Base-by-base conservation (phyloP, 192 early-diverging fungal species). In the Coemansia sp. region DNA sequence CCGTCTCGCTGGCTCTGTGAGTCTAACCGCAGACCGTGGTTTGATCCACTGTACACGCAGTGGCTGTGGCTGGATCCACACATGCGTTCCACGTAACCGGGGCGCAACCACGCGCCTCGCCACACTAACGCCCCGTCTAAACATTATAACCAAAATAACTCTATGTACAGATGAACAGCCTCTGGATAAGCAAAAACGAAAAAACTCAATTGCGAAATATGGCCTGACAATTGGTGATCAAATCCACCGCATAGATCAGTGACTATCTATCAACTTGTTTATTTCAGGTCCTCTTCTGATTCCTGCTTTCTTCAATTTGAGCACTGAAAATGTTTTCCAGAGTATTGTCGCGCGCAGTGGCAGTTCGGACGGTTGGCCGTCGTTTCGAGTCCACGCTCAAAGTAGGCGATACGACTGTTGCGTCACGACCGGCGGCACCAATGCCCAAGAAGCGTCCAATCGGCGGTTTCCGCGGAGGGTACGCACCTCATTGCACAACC, bases 381-480 rank as follows among this genome's bases (percentile, higher is more conserved):
- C 76, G 76, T 10, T 64, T 70, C 44, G 76, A 73, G 66, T 79
- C 76, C 26, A 79, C 76, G 66, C 63, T 68, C 52, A 79, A 73
- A 23, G 76, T 70, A 5, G 76, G 67, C 56, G 70, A 78, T n/a
- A 18, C 67, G 25, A 42, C 63, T 17, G 34, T 26, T 3, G 60
- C 53, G 1, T 50, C 59, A 59, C 74, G 78, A 58, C 76, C 71
- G 23, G 66, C 60, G 17, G 66, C 37, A 47, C 67, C 51, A 21
- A 66, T 56, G 57, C 76, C 64, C 68, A 82, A 66, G 82, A 84
- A 83, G 72, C 81, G 81, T 34, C 76, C 77, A 36, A 81, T 83
- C 46, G 83, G 84, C 60, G 85, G 84, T 47, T 86, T 86, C 81
- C 85, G 85, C 58, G 85, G 85, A 68, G 85, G 85, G 83, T 82